These are phyloP conservation scores for Gynandropsis gynandra DNA, from an alignment of 345 rosid genomes.

Conservation along the genomic window DNA sequence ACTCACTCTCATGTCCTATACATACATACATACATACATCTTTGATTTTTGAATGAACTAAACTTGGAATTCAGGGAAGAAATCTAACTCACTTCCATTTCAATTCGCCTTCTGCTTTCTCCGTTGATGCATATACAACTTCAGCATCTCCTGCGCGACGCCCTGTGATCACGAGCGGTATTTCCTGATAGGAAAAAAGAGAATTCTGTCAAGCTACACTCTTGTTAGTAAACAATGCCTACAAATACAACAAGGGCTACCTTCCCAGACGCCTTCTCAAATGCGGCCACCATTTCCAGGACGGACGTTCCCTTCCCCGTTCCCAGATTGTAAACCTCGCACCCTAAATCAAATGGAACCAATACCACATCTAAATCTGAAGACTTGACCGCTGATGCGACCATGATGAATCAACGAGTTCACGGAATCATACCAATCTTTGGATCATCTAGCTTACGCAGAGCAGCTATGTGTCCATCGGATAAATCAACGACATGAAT, in stretches of 20 bases:
- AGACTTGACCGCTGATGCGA: too few relatives aligned
- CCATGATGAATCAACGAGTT: neutral
- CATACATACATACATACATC: neutral
- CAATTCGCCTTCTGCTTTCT: conserved; percentile 64
- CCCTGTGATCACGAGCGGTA: conserved; percentile 65
- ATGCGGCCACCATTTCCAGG: conserved; percentile 87
- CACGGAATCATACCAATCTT: conserved; percentile 44
- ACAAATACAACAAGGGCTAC: conserved; percentile 26
- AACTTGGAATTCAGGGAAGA: neutral
- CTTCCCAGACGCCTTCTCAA: conserved; percentile 92
- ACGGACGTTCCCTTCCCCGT: conserved; percentile 97
- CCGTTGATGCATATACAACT: conserved; percentile 80
- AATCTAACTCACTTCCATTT: conserved; percentile 74
- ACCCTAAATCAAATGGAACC: conserved; percentile 36
- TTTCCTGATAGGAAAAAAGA: conserved; percentile 45
- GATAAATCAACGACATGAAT: conserved; percentile 93
- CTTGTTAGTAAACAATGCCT: neutral
- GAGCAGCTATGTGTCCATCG: conserved; percentile 90
- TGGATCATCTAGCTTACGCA: conserved; percentile 57
- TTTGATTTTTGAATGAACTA: too few relatives aligned
- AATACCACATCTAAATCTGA: too few relatives aligned
- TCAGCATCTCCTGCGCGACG: conserved; percentile 86
- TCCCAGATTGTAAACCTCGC: conserved; percentile 93
- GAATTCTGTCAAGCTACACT: too few relatives aligned
- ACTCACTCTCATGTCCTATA: too few relatives aligned